phyloP scores from a whole-genome alignment of 345 rosid genomes.

The Hypericum androsaemum region DNA sequence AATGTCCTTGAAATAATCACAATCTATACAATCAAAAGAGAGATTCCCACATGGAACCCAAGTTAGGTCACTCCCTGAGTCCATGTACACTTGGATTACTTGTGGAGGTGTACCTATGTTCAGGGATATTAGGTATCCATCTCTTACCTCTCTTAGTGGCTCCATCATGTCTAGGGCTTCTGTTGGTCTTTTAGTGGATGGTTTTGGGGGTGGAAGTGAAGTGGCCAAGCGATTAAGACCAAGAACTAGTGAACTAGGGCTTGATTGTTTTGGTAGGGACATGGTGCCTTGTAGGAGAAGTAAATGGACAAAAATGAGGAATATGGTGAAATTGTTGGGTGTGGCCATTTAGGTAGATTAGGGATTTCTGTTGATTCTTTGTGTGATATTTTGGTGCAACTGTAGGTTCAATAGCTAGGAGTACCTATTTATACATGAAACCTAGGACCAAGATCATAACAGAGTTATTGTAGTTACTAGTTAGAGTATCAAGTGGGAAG shows the following conservation, averaged over 20 bases:
- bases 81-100: conserved; percentile 63
- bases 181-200: background rate
- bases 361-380: too few species aligned
- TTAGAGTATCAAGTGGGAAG: too few species aligned
- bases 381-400: too few species aligned
- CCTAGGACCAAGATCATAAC: too few species aligned
- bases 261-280: too few species aligned
- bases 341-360: too few species aligned
- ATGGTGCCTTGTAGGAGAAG: too few species aligned
- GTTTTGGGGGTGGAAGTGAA: conserved; percentile 1
- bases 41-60: conserved; percentile 89
- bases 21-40: conserved; percentile 60
- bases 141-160: conserved; percentile 22
- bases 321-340: too few species aligned
- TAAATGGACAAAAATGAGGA: too few species aligned
- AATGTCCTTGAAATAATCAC: conserved; percentile 46
- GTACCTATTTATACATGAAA: too few species aligned
- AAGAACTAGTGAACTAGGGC: background rate
- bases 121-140: conserved; percentile 63
- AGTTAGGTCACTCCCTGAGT: conserved; percentile 83
- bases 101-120: conserved; percentile 74
- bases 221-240: background rate
- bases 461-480: too few species aligned
- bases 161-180: background rate
- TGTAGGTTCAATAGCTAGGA: too few species aligned